These are phyloP conservation scores for Deakozyma indianensis DNA, from an alignment of 805 yeast species.

Conservation along the genomic window DNA sequence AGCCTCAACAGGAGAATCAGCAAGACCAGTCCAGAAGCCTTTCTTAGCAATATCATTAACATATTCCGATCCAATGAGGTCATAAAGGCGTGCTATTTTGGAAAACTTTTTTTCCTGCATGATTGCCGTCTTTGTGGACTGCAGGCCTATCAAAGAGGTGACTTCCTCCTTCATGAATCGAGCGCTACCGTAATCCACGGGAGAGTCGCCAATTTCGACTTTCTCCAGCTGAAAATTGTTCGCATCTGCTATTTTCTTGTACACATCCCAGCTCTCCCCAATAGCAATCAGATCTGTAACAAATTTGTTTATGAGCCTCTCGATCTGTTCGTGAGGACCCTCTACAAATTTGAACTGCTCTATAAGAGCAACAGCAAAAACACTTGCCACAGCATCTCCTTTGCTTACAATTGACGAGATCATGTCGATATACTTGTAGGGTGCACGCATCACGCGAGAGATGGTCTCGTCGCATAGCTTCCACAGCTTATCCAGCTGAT, in stretches of 20 bases:
- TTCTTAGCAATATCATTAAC: neutral
- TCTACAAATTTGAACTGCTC: constrained; percentile 33
- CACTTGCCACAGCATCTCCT: constrained; percentile 13
- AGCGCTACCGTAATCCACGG: neutral
- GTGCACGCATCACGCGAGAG: constrained; percentile 54
- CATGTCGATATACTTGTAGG: constrained; percentile 71
- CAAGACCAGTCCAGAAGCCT: neutral
- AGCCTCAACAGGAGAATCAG: neutral
- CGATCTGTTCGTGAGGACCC: constrained; percentile 3
- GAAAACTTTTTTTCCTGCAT: neutral
- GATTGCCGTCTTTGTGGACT: neutral
- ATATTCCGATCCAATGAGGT: neutral
- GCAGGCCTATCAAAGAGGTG: neutral
- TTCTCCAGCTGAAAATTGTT: neutral
- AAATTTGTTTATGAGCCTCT: constrained; percentile 8
- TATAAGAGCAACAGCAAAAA: constrained; percentile 29
- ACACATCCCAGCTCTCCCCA: constrained; percentile 10
- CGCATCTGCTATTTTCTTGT: neutral
- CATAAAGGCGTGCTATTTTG: neutral
- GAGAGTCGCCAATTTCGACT: neutral
- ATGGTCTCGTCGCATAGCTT: constrained; percentile 60
- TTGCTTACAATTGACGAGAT: constrained; percentile 15
- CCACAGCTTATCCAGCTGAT: constrained; percentile 32
- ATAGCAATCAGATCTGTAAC: constrained; percentile 9
- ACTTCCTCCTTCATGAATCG: neutral